These are phyloP conservation scores for Boletus eberwhitei DNA, from an alignment of 768 basidiomycete species.

Conservation along the genomic window DNA sequence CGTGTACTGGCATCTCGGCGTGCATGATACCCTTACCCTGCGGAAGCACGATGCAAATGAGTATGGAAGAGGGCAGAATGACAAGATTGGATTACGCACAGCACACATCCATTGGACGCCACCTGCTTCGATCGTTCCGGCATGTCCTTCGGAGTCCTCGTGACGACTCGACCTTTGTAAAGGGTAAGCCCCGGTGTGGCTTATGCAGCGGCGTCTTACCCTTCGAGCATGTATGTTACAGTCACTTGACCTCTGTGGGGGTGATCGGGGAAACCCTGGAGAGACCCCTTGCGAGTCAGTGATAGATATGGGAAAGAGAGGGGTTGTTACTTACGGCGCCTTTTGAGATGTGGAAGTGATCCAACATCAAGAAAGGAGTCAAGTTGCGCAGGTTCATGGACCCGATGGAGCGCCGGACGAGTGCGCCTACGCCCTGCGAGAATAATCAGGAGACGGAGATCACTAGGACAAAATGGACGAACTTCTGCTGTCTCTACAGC, in stretches of 20 bases:
- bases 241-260: conserved; percentile 89
- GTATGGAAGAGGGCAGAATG: not conserved
- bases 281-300: not conserved
- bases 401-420: conserved; percentile 86
- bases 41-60: conserved; percentile 1
- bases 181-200: not conserved
- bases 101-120: conserved; percentile 97
- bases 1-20: conserved; percentile 86
- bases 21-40: conserved; percentile 72
- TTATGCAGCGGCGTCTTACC: conserved; percentile 37
- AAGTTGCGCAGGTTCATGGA: conserved; percentile 69
- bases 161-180: conserved; percentile 64
- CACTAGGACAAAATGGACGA: not conserved
- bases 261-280: conserved; percentile 88
- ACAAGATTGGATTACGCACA: conserved; percentile 37
- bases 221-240: conserved; percentile 87
- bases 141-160: conserved; percentile 89
- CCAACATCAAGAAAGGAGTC: conserved; percentile 88
- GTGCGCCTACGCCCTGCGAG: conserved; percentile 70
- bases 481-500: conserved; percentile 76
- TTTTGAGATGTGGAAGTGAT: conserved; percentile 70
- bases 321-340: conserved; percentile 54
- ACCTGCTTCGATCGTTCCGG: conserved; percentile 70
- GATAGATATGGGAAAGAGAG: not conserved
- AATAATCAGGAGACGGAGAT: not conserved